phyloP scores from a whole-genome alignment of 768 basidiomycete species.

The Leccinum barrowsii region DNA sequence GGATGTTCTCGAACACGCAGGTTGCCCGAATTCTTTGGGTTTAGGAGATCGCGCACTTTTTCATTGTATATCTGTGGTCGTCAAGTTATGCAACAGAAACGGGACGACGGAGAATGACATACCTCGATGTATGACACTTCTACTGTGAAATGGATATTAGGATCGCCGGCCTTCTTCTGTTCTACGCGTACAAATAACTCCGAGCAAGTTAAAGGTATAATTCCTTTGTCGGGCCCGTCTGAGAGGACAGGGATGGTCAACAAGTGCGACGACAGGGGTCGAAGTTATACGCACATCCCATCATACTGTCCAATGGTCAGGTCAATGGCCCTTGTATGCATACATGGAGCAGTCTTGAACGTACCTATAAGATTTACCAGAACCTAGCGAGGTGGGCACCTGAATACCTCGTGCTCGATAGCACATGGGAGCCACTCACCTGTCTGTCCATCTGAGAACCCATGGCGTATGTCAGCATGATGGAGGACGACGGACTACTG shows the following conservation, averaged over 20 bases:
- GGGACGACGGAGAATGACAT: constrained; percentile 11
- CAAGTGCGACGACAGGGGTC: background rate
- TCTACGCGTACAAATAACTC: constrained; percentile 87
- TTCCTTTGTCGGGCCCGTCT: constrained; percentile 96
- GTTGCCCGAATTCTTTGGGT: constrained; percentile 95
- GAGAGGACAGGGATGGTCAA: constrained; percentile 8
- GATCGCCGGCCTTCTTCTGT: constrained; percentile 56
- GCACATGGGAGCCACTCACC: constrained; percentile 45
- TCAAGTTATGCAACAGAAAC: background rate
- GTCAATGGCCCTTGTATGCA: constrained; percentile 6
- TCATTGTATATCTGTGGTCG: constrained; percentile 83
- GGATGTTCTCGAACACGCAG: constrained; percentile 97
- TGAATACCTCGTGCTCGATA: constrained; percentile 7
- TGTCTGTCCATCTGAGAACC: constrained; percentile 68
- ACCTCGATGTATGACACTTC: constrained; percentile 99
- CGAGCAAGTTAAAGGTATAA: constrained; percentile 92
- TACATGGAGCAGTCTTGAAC: constrained; percentile 24
- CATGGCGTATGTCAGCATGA: background rate
- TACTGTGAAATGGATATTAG: constrained; percentile 78
- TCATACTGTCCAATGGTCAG: constrained; percentile 60
- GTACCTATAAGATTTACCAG: constrained; percentile 89
- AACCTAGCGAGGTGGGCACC: constrained; percentile 46
- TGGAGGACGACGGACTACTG: background rate
- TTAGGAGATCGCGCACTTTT: constrained; percentile 95
- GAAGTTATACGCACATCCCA: constrained; percentile 71